These are phyloP conservation scores for Pythium aquatile DNA, from an alignment of 352 stramenopile genomes.

Conservation along the genomic window DNA sequence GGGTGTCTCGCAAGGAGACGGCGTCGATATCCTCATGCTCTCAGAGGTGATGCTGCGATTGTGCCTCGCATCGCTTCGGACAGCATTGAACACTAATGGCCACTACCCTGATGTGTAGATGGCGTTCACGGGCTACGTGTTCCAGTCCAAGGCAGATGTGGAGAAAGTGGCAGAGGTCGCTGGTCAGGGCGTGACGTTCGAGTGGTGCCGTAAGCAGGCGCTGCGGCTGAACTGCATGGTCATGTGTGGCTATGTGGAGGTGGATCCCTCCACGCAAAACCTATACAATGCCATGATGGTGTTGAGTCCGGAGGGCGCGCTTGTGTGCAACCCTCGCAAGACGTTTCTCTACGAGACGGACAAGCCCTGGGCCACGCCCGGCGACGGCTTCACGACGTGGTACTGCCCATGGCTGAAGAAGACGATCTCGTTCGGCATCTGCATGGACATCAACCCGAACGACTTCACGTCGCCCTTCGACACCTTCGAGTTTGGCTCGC, in stretches of 20 bases:
- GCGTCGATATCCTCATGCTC: slow-evolving; percentile 74
- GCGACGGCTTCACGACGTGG: slow-evolving; percentile 62
- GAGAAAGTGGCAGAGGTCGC: slow-evolving; percentile 61
- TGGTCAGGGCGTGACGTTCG: slow-evolving; percentile 51
- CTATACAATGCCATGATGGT: slow-evolving; percentile 87
- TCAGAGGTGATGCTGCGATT: slow-evolving; percentile 45
- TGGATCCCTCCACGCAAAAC: slow-evolving; percentile 22
- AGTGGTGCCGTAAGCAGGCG: slow-evolving; percentile 67
- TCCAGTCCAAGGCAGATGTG: slow-evolving; percentile 52
- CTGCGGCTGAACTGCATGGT: slow-evolving; percentile 60
- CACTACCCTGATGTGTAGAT: slow-evolving; percentile 38
- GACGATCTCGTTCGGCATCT: slow-evolving; percentile 84
- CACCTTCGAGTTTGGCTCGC: slow-evolving; percentile 66
- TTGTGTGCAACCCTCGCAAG: slow-evolving; percentile 77
- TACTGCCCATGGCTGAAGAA: slow-evolving; percentile 75
- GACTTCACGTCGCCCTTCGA: slow-evolving; percentile 72
- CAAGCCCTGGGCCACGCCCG: slow-evolving; percentile 73
- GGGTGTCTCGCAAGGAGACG: slow-evolving; percentile 39
- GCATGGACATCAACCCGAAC: slow-evolving; percentile 89
- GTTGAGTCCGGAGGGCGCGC: slow-evolving; percentile 58
- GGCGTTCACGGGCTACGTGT: slow-evolving; percentile 83
- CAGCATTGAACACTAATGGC: neutral
- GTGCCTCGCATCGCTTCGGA: neutral
- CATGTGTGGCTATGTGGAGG: slow-evolving; percentile 72
- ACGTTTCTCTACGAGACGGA: slow-evolving; percentile 85